Evolutionary conservation across 2,329 filamentous ascomycete species (phyloP), one percentile per base, ranked within the genome.

Genomic region (Cladobotryum mycophilum): DNA sequence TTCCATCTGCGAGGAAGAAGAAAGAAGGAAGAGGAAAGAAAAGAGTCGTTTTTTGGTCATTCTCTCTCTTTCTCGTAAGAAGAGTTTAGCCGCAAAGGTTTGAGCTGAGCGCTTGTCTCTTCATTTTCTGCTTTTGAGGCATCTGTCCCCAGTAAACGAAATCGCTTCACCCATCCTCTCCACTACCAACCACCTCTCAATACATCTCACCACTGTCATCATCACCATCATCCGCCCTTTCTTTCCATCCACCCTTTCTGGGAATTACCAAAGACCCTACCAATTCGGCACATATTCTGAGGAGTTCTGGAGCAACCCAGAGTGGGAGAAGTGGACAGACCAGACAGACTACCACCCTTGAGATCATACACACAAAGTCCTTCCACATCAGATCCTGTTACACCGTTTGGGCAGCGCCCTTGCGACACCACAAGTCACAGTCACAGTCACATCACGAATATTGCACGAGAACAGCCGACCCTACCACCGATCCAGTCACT

Each of bases 401-500:
- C 62, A 61, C 62, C 56, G 50, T 56, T 59, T 62, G 57, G 57
- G 59, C 64, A 64, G 60, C 61, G 62, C 62, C 59, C 60, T 66
- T 60, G 59, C 66, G 65, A 63, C 61, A 64, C 55, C 58, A 64
- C 36, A n/a, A 55, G 59, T 64, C 67, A 68, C 65, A 67, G n/a
- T n/a, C n/a, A n/a, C 36, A 55, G 59, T 64, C 67, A 68, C 65
- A 67, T 69, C 68, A 69, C 67, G 66, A 65, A 61, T 62, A 61
- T 63, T 67, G 61, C 66, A 64, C 66, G 71, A 70, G 69, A 70
- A n/a, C 22, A 67, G 67, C 62, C 69, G 69, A 67, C 68, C 59
- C 66, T 53, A 53, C 33, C 64, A 66, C 57, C 66, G 63, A 64
- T 55, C 60, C 67, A 70, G 69, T 71, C 78, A 79, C 76, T 81